phyloP scores from a whole-genome alignment of 495 filamentous ascomycete genomes.

The Saxophila tyrrhenica region DNA sequence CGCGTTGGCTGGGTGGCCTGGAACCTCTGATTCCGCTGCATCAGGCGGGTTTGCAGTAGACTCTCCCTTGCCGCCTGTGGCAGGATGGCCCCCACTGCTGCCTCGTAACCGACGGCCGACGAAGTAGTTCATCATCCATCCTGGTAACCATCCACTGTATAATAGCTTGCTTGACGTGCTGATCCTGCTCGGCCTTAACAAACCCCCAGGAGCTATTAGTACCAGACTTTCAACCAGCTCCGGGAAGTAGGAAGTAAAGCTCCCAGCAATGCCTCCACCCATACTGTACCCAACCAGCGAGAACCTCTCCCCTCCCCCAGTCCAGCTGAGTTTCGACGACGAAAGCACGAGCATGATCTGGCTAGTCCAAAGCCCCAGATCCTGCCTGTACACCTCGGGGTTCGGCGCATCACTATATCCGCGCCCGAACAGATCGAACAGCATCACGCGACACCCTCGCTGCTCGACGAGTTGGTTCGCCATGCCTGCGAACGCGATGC shows the following conservation, averaged over 20 bases:
- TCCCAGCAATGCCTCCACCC: slow-evolving; percentile 64
- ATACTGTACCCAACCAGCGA: slow-evolving; percentile 73
- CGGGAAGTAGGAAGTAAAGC: slow-evolving; percentile 65
- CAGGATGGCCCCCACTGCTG: not conserved
- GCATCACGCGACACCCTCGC: slow-evolving; percentile 71
- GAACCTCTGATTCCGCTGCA: slow-evolving; percentile 3
- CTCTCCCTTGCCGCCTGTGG: not conserved
- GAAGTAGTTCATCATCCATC: slow-evolving; percentile 40
- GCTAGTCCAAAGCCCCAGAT: slow-evolving; percentile 59
- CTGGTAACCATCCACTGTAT: slow-evolving; percentile 49
- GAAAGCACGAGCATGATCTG: slow-evolving; percentile 62
- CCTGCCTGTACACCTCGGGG: slow-evolving; percentile 47
- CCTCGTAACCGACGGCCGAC: slow-evolving; percentile 42
- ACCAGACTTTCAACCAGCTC: slow-evolving; percentile 53
- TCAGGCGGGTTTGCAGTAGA: not conserved
- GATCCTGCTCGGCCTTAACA: slow-evolving; percentile 56
- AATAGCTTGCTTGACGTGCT: slow-evolving; percentile 47
- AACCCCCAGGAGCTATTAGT: slow-evolving; percentile 63
- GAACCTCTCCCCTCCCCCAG: slow-evolving; percentile 34
- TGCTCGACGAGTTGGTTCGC: slow-evolving; percentile 58
- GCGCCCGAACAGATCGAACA: slow-evolving; percentile 72
- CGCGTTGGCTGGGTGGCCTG: slow-evolving; percentile 9
- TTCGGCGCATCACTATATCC: slow-evolving; percentile 64
- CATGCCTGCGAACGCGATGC: slow-evolving; percentile 55
- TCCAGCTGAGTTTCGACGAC: slow-evolving; percentile 30